These are phyloP conservation scores for Hawksworthiomyces lignivorus DNA, from an alignment of 2,329 filamentous ascomycete species.

Conservation along the genomic window DNA sequence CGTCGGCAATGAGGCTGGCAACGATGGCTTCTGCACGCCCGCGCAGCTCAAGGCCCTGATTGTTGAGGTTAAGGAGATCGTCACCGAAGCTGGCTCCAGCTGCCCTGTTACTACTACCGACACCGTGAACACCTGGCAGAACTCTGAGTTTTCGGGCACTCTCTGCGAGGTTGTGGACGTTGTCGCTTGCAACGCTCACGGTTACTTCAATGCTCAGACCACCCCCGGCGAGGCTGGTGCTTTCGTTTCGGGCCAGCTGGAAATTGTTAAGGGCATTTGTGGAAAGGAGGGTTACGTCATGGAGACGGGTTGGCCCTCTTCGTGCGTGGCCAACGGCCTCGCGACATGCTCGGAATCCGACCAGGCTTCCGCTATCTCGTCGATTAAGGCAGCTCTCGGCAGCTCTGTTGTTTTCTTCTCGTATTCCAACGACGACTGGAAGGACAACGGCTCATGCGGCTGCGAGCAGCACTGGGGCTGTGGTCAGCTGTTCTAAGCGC, in stretches of 20 bases:
- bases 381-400: conserved; percentile 60
- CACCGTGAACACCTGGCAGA: conserved; percentile 70
- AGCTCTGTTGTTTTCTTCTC: conserved; percentile 73
- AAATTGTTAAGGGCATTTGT: conserved; percentile 63
- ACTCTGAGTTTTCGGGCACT: conserved; percentile 43
- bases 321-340: conserved; percentile 60
- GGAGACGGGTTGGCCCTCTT: conserved; percentile 83
- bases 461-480: conserved; percentile 82
- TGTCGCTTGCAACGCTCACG: conserved; percentile 79
- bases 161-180: conserved; percentile 73
- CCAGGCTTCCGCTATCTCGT: conserved; percentile 65
- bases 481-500: conserved; percentile 37
- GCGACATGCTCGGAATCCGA: conserved; percentile 60
- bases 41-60: conserved; percentile 64
- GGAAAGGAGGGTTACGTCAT: conserved; percentile 70
- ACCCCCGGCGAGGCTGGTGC: conserved; percentile 58
- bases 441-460: conserved; percentile 56
- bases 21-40: conserved; percentile 61
- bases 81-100: conserved; percentile 59
- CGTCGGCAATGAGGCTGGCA: conserved; percentile 85
- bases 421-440: conserved; percentile 75
- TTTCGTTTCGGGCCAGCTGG: conserved; percentile 70
- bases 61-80: conserved; percentile 52
- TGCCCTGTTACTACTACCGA: conserved; percentile 79
- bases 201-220: conserved; percentile 79